Evolutionary conservation across 352 stramenopile genomes (phyloP).

Genomic region (Phytophthora pini): DNA sequence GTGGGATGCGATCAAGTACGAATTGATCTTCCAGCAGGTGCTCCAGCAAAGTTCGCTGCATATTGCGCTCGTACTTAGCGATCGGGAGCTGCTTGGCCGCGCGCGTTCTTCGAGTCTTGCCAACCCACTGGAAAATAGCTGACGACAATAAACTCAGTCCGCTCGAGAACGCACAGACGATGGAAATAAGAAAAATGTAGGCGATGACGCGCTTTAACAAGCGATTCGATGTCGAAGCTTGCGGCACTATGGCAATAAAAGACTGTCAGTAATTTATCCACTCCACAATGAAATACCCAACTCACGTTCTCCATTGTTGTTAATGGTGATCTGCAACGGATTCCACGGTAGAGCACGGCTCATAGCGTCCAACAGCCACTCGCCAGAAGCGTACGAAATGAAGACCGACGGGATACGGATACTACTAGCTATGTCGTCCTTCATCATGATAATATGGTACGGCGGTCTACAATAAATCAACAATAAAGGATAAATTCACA

Average conservation of each 20-base stretch:
- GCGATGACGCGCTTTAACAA: slow-evolving; percentile 73
- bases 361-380: slow-evolving; percentile 56
- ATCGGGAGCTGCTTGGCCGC: slow-evolving; percentile 65
- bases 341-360: slow-evolving; percentile 55
- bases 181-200: slow-evolving; percentile 81
- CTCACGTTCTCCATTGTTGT: slow-evolving; percentile 66
- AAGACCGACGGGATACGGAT: slow-evolving; percentile 78
- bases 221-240: slow-evolving; percentile 61
- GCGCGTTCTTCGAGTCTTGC: slow-evolving; percentile 59
- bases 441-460: slow-evolving; percentile 89
- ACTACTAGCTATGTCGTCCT: slow-evolving; percentile 71
- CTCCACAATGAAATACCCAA: slow-evolving; percentile 3
- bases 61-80: slow-evolving; percentile 57
- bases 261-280: neutral
- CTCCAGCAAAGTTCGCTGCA: slow-evolving; percentile 53
- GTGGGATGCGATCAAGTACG: slow-evolving; percentile 55
- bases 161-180: slow-evolving; percentile 82
- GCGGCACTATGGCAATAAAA: slow-evolving; percentile 44
- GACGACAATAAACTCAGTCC: slow-evolving; percentile 75
- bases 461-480: slow-evolving; percentile 46
- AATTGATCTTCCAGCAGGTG: slow-evolving; percentile 55
- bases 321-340: slow-evolving; percentile 64
- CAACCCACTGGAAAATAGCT: slow-evolving; percentile 67
- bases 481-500: neutral
- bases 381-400: slow-evolving; percentile 69